These are phyloP conservation scores for Hanseniaspora sp. DNA, from an alignment of 1,139 yeast species.

Conservation along the genomic window DNA sequence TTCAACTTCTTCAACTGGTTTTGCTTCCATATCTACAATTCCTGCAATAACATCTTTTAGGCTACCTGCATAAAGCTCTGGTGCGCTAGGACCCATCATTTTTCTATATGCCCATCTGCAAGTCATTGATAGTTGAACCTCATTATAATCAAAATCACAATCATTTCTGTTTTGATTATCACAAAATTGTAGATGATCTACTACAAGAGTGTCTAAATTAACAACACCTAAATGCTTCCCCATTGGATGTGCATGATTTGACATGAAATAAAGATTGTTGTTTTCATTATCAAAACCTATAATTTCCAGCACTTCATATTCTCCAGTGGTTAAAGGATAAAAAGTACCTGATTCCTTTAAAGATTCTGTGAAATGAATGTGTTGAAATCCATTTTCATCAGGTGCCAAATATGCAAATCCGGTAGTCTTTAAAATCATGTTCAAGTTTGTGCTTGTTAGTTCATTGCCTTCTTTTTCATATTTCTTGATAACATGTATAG, in stretches of 20 bases:
- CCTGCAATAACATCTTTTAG: conserved; percentile 16
- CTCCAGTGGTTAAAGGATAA: conserved; percentile 42
- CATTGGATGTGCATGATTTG: conserved; percentile 47
- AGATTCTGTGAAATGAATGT: conserved; percentile 54
- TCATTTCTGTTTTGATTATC: conserved; percentile 19
- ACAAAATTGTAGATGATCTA: conserved; percentile 20
- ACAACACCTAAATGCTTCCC: conserved; percentile 46
- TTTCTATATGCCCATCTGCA: conserved; percentile 25
- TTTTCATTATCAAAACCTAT: conserved; percentile 44
- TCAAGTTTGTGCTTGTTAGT: conserved; percentile 38
- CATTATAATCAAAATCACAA: conserved; percentile 22
- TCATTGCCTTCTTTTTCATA: conserved; percentile 7
- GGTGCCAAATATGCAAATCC: conserved; percentile 71
- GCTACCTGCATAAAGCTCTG: conserved; percentile 24
- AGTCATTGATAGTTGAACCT: conserved; percentile 25
- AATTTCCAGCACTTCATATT: conserved; percentile 60
- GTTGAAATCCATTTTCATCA: conserved; percentile 48
- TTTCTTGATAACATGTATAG: conserved; percentile 26
- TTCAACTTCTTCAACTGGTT: conserved; percentile 18
- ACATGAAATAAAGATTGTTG: conserved; percentile 49
- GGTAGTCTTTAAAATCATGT: conserved; percentile 47
- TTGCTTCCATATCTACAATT: not conserved
- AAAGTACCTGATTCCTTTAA: conserved; percentile 16
- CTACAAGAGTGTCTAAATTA: not conserved
- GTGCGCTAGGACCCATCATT: conserved; percentile 25